Base-by-base conservation (phyloP, 768 basidiomycete species). In the Aureoboletus auriporus region DNA sequence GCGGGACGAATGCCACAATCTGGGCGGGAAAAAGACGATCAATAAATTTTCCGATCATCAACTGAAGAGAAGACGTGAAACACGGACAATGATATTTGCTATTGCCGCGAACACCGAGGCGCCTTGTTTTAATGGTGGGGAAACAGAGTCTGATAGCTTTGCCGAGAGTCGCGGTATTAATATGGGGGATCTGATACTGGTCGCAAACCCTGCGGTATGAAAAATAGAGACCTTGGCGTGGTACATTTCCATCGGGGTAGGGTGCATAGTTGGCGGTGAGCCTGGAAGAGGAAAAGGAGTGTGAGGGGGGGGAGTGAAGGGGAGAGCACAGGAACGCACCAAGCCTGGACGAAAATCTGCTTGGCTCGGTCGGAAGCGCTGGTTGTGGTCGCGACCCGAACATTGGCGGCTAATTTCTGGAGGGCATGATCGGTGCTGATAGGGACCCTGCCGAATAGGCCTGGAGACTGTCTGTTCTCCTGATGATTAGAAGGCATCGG, bases 61-160 rank as follows among this genome's bases (percentile, higher is more conserved):
- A 56, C 51, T 69, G 61, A 63, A 59, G 56, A 66, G 64, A 59
- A 33, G 67, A 65, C 47, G 46, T 51, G 60, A 59, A 63, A 59
- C 55, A 75, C 85, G 56, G 56, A 92, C 90, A 95, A 70, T 94
- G 92, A 71, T 95, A 95, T 77, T 93, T 94, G 73, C 89, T 91
- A 74, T 95, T 93, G 43, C 93, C 93, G 69, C 93, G 75, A 50
- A 91, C 91, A 51, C 93, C 93, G 51, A 96, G 70, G 50, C 93
- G 86, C 57, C 93, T 78, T 43, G 93, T 95, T 79, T 93, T 94
- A 77, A 96, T 93, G 53, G 87, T 89, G 42, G 90, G 90, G 71
- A 93, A 96, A 67, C 91, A 93, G 46, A 89, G 79, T 53, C 92
- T 79, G 62, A 96, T 93, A 39, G 93, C 92, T 69, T 96, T 96